Conservation (phyloP, 345 rosid genomes). For the Euphorbia lathyris region DNA sequence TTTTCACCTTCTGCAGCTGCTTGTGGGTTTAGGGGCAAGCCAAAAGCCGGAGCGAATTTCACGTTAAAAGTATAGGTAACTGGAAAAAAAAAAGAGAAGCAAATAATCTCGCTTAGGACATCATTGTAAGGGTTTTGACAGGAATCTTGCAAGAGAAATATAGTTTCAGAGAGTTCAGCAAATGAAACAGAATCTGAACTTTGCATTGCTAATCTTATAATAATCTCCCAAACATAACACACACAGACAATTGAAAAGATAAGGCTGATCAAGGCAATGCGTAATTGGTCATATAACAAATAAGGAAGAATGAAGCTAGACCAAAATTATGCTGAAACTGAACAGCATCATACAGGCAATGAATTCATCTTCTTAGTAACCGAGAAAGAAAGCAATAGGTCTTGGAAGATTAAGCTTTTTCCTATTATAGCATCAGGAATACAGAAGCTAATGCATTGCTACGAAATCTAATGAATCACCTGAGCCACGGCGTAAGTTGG, state of each 20-base stretch:
- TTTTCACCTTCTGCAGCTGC: conserved; percentile 70
- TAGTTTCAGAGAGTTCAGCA: not conserved
- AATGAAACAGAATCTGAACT: not conserved
- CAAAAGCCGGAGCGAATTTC: conserved; percentile 50
- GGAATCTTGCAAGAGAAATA: not conserved
- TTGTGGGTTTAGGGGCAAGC: conserved; percentile 46
- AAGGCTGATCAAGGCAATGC: not conserved
- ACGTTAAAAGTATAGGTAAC: conserved; percentile 43
- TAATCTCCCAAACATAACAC: not conserved
- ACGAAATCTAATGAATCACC: conserved; percentile 25
- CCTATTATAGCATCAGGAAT: not conserved
- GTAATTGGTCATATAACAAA: not conserved
- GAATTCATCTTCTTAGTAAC: not conserved
- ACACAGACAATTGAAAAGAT: not conserved
- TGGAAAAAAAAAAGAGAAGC: conserved; percentile 26
- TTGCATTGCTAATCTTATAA: not conserved
- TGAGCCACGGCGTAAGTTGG: conserved; percentile 66
- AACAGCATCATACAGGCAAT: not conserved
- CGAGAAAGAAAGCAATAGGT: not conserved
- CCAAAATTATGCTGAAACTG: not conserved
- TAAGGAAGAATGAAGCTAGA: not conserved
- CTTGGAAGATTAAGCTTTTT: not conserved
- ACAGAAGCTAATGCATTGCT: not conserved
- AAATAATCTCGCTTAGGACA: not conserved
- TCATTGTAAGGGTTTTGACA: not conserved